phyloP scores from a whole-genome alignment of 805 yeast species.

The Clavispora vitiphila region DNA sequence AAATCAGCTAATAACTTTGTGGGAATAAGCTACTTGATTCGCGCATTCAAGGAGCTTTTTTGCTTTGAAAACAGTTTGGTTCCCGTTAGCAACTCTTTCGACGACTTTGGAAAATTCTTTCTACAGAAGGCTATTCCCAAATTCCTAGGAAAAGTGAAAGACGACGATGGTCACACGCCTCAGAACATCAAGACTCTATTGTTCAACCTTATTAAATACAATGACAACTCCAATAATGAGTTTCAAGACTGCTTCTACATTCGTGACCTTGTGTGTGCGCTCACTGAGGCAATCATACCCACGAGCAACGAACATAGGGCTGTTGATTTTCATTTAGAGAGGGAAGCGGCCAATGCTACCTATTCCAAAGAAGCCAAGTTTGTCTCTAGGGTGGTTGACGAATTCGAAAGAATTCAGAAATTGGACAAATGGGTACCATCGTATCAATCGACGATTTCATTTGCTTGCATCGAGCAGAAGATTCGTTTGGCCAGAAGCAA shows the following conservation, averaged over 20 bases:
- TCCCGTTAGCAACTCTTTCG: slow-evolving; percentile 80
- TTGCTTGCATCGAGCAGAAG: slow-evolving; percentile 54
- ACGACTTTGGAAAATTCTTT: slow-evolving; percentile 62
- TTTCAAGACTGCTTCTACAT: slow-evolving; percentile 72
- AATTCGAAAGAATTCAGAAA: slow-evolving; percentile 68
- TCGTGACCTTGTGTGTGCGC: slow-evolving; percentile 49
- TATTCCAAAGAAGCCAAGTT: slow-evolving; percentile 12
- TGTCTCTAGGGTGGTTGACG: slow-evolving; percentile 41
- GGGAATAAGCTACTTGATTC: slow-evolving; percentile 69
- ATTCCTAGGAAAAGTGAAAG: slow-evolving; percentile 56
- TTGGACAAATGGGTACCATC: slow-evolving; percentile 88
- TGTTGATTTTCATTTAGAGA: slow-evolving; percentile 9
- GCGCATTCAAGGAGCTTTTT: slow-evolving; percentile 61
- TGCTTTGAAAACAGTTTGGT: slow-evolving; percentile 62
- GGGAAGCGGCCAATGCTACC: not conserved
- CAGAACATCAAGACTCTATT: slow-evolving; percentile 55
- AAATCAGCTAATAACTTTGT: slow-evolving; percentile 55
- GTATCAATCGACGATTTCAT: slow-evolving; percentile 50
- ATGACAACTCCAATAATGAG: slow-evolving; percentile 76
- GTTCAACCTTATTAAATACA: slow-evolving; percentile 69
- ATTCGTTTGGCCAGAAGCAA: slow-evolving; percentile 56
- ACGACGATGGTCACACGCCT: slow-evolving; percentile 59
- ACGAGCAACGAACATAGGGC: slow-evolving; percentile 7
- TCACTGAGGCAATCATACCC: slow-evolving; percentile 35
- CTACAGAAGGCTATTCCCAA: slow-evolving; percentile 64